These are phyloP conservation scores for Microglena sp. DNA, from an alignment of 139 green algal genomes.

Conservation along the genomic window DNA sequence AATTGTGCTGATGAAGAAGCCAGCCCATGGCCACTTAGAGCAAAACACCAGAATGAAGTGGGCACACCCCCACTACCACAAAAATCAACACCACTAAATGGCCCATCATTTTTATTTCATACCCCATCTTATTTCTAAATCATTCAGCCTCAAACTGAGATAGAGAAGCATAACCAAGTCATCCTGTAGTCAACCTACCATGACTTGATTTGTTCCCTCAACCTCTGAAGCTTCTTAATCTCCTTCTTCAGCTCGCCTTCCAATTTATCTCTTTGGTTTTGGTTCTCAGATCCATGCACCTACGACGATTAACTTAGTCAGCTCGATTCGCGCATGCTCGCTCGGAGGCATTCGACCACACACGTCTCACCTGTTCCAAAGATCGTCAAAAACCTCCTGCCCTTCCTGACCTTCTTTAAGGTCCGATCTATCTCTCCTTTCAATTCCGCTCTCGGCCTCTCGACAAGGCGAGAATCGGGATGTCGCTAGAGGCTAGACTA, in stretches of 20 bases:
- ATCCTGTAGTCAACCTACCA: constrained; percentile 55
- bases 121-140: no score
- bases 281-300: constrained; percentile 85
- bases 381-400: constrained; percentile 91
- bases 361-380: constrained; percentile 57
- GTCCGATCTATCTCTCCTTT: constrained; percentile 90
- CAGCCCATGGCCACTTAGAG: no score
- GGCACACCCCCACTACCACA: no score
- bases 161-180: not conserved
- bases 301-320: constrained; percentile 23
- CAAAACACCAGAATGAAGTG: no score
- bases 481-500: no score
- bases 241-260: constrained; percentile 98
- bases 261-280: constrained; percentile 90
- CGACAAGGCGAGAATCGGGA: no score
- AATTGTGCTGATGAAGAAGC: no score
- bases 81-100: no score
- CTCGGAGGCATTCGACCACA: not conserved
- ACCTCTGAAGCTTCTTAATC: constrained; percentile 99
- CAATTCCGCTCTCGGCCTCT: no score
- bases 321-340: not conserved
- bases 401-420: constrained; percentile 94
- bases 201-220: constrained; percentile 95
- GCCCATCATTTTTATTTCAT: no score
- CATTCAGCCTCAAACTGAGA: no score